Evolutionary conservation across 768 basidiomycete species (phyloP).

Genomic region (Tylopilus vinaceipallidus): DNA sequence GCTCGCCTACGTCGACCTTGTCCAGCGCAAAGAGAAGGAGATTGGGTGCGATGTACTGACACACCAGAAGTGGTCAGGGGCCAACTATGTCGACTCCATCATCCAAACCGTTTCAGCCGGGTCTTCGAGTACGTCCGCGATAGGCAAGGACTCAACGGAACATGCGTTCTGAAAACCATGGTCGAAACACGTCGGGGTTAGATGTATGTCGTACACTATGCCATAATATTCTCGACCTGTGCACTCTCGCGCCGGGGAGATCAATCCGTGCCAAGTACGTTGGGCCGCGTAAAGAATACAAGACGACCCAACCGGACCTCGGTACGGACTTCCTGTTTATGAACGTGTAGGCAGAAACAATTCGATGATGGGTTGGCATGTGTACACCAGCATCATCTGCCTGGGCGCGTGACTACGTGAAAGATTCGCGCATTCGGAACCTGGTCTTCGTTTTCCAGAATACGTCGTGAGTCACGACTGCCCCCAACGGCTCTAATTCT

Average conservation of each 20-base stretch:
- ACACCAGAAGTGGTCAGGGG: conserved; percentile 96
- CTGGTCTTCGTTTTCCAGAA: background rate
- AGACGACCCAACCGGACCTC: conserved; percentile 15
- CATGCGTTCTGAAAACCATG: conserved; percentile 58
- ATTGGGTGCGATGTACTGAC: conserved; percentile 88
- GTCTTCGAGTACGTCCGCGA: conserved; percentile 80
- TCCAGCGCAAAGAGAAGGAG: conserved; percentile 86
- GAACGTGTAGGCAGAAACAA: background rate
- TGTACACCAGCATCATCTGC: background rate
- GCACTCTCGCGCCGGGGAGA: background rate
- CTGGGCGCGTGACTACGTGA: background rate
- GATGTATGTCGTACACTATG: conserved; percentile 1
- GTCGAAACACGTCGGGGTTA: conserved; percentile 3
- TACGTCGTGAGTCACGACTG: background rate
- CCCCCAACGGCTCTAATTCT: background rate
- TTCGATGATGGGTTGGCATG: conserved; percentile 1
- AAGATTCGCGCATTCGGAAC: conserved; percentile 3
- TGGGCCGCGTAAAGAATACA: background rate
- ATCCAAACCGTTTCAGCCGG: conserved; percentile 82
- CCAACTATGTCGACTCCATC: conserved; percentile 87
- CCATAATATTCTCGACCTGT: background rate
- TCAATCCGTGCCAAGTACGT: conserved; percentile 1
- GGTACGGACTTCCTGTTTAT: conserved; percentile 7
- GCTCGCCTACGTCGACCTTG: conserved; percentile 87
- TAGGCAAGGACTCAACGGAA: conserved; percentile 89